Conservation (phyloP, 441 rosid genomes). For the Croton laevigatus region DNA sequence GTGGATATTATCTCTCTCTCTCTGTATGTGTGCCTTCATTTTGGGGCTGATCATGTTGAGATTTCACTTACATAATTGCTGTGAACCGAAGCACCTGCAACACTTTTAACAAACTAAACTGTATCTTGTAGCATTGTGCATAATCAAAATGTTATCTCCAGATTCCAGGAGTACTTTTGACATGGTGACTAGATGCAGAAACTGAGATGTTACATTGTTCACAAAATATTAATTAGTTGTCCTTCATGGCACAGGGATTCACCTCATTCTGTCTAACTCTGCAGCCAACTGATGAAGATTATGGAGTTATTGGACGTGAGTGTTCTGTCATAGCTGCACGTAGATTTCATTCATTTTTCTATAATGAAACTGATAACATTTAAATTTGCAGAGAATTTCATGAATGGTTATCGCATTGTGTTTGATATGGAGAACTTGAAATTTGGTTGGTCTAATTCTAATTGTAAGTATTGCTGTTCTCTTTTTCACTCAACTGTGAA, state of each 20-base stretch:
- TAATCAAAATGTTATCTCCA: neutral
- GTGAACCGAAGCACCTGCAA: neutral
- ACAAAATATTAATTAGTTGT: constrained; percentile 1
- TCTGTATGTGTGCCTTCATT: too few species aligned
- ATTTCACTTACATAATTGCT: neutral
- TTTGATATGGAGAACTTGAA: constrained; percentile 39
- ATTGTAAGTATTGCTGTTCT: constrained; percentile 28
- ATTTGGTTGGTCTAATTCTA: constrained; percentile 40
- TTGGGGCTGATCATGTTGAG: too few species aligned
- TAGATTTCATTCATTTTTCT: neutral
- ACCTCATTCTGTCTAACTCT: constrained; percentile 27
- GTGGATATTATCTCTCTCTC: neutral
- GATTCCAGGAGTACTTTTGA: neutral
- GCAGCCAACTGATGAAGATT: constrained; percentile 19
- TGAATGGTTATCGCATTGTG: constrained; percentile 39
- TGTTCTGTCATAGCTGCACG: neutral
- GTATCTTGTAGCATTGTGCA: neutral
- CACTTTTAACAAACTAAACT: neutral
- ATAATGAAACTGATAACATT: neutral
- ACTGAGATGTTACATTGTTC: neutral
- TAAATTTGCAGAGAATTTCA: constrained; percentile 39
- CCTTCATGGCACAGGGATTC: constrained; percentile 26
- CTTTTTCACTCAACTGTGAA: neutral
- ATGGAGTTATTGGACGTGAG: constrained; percentile 40
- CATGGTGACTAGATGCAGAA: constrained; percentile 7